These are phyloP conservation scores for Salisapilia sapeloensis DNA, from an alignment of 352 stramenopile species.

Conservation along the genomic window DNA sequence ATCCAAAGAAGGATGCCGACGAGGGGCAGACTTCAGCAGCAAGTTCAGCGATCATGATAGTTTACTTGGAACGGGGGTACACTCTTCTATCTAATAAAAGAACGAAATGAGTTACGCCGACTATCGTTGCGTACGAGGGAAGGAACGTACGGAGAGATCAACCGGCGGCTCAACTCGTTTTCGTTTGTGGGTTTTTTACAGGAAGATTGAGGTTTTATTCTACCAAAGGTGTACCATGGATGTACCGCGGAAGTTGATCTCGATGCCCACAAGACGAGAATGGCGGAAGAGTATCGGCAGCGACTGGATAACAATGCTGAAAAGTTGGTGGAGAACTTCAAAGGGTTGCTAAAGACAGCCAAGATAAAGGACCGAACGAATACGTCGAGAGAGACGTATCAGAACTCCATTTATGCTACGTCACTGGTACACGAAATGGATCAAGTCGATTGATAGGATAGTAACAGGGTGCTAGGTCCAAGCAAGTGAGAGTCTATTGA, in stretches of 20 bases:
- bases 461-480: slow-evolving; percentile 25
- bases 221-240: no score
- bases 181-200: no score
- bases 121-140: no score
- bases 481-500: slow-evolving; percentile 62
- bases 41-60: slow-evolving; percentile 25
- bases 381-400: slow-evolving; percentile 58
- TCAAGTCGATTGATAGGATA: not conserved
- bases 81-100: no score
- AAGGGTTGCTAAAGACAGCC: slow-evolving; percentile 60
- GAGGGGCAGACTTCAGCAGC: slow-evolving; percentile 93
- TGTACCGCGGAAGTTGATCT: no score
- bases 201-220: no score
- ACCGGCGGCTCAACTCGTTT: no score
- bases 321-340: slow-evolving; percentile 81
- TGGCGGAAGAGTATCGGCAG: slow-evolving; percentile 76
- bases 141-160: no score
- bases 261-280: slow-evolving; percentile 6
- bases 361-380: slow-evolving; percentile 73
- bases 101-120: no score
- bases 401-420: slow-evolving; percentile 71
- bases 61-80: no score
- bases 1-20: slow-evolving; percentile 99
- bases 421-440: slow-evolving; percentile 21
- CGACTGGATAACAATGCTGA: slow-evolving; percentile 77